phyloP scores from a whole-genome alignment of 2,329 filamentous ascomycete genomes.

The Beauveria rudraprayagi region DNA sequence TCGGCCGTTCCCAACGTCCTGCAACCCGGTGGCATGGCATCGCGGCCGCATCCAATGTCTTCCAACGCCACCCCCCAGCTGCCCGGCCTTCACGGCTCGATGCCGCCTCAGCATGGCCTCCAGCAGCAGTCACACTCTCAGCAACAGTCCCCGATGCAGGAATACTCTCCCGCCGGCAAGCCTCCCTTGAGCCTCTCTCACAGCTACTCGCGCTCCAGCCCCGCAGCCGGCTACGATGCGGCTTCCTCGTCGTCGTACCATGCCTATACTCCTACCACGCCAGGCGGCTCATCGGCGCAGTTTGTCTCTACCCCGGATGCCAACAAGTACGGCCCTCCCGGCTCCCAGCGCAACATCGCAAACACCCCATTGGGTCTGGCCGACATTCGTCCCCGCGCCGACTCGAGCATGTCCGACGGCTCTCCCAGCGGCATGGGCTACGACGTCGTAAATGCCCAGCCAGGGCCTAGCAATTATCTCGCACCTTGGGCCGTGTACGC shows the following conservation, averaged over 20 bases:
- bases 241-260: conserved; percentile 46
- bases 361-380: conserved; percentile 86
- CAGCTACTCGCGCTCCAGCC: conserved; percentile 78
- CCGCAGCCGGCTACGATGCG: conserved; percentile 52
- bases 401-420: conserved; percentile 71
- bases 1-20: conserved; percentile 48
- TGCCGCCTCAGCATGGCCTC: conserved; percentile 25
- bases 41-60: conserved; percentile 27
- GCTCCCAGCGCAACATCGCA: conserved; percentile 55
- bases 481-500: conserved; percentile 95
- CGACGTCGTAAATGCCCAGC: conserved; percentile 56
- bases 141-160: conserved; percentile 37
- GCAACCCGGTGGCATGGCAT: conserved; percentile 44
- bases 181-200: conserved; percentile 60
- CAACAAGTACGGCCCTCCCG: conserved; percentile 47
- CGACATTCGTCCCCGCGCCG: conserved; percentile 81
- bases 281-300: conserved; percentile 52
- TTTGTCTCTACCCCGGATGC: conserved; percentile 51
- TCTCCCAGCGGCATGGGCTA: conserved; percentile 54
- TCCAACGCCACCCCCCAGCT: conserved; percentile 38
- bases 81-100: conserved; percentile 37
- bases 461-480: conserved; percentile 83
- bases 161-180: conserved; percentile 57
- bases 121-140: conserved; percentile 26
- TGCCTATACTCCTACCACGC: conserved; percentile 56